Evolutionary conservation across 192 early-diverging fungal genomes (phyloP), one percentile per base, ranked within the genome.

Genomic region (Umbelopsis sp.): DNA sequence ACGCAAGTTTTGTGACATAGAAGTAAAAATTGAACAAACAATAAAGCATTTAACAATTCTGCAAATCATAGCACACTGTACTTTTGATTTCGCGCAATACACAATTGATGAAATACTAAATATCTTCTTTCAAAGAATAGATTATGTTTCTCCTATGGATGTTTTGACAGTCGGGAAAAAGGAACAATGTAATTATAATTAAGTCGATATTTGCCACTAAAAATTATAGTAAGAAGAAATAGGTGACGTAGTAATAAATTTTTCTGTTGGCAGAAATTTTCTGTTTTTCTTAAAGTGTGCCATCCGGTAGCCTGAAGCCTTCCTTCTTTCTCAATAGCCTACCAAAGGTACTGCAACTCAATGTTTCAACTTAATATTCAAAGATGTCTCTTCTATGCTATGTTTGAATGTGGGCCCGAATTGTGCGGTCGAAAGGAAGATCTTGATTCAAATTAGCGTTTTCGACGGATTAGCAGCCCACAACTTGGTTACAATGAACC

Each of bases 291-390:
- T 62, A 34, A 62, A 62, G 56, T 62, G 56, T 32, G 31, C 29
- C 29, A n/a, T 17, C 56, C 9, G 22, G 26, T 10, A 62, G 29
- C 26, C 26, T 32, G 25, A 11, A 62, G 56, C 56, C 31, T 62
- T 62, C 56, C 29, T 62, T 62, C 56, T 62, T 62, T 62, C 56
- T 62, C 56, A 62, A 62, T 62, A 62, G 56, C 56, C 56, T 62
- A 62, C 56, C 56, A 62, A 62, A 62, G 56, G 56, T 62, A 62
- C 17, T 17, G 25, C 26, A 34, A 17, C 31, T 62, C 31, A 62
- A 16, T 36, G 20, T 62, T 62, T 62, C 29, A 62, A 12, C 31
- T n/a, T 34, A 17, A 32, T 34, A 29, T 5, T 2, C 17, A 20
- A 20, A 12, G 56, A 20, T 6, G n/a, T 2, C 47, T 4, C 16